Evolutionary conservation across 2,329 filamentous ascomycete genomes (phyloP), one percentile per base, ranked within the genome.

Genomic region (Chaetomium sp.): DNA sequence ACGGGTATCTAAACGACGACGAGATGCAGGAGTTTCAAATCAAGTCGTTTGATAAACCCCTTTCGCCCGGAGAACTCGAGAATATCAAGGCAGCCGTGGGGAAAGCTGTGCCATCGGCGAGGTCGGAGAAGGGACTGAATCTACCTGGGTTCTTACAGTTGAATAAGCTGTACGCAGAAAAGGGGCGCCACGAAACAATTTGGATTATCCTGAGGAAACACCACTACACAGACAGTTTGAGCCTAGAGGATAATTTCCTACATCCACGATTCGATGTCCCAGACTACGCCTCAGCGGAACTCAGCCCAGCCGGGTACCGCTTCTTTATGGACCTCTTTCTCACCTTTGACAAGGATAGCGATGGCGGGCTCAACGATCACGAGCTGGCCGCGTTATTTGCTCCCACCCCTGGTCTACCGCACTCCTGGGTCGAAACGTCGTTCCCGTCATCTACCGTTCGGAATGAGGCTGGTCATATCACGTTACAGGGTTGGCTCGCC

Each of bases 291-390:
- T 97, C 92, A 4, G 91, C 92, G 4, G 94, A 99, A 73, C 79
- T 99, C 14, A 96, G 91, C 62, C 94, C 94, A 0, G 85, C 89
- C 11, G 94, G 94, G 1, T 99, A 99, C 71, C 86, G 92, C 19
- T 99, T 99, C 76, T 96, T 99, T 65, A 92, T 97, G 61, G 94
- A 99, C 66, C 78, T 97, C 0, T 99, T 99, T 69, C 74, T 99
- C 38, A 80, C 96, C 0, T 96, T 95, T 56, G 94, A 99, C 71
- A 94, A 95, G 72, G 94, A 99, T 69, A 99, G 96, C 62, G 94
- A 99, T 66, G 94, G 94, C 3, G 94, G 92, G 0, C 75, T 99
- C 53, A 96, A 94, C 66, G 84, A 95, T 62, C 76, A 85, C 8
- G 94, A 99, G 68, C 78, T 99, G 4, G 81, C 85, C 44, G 88